Conservation (phyloP, 768 basidiomycete species). For the Hydnum rufescens region DNA sequence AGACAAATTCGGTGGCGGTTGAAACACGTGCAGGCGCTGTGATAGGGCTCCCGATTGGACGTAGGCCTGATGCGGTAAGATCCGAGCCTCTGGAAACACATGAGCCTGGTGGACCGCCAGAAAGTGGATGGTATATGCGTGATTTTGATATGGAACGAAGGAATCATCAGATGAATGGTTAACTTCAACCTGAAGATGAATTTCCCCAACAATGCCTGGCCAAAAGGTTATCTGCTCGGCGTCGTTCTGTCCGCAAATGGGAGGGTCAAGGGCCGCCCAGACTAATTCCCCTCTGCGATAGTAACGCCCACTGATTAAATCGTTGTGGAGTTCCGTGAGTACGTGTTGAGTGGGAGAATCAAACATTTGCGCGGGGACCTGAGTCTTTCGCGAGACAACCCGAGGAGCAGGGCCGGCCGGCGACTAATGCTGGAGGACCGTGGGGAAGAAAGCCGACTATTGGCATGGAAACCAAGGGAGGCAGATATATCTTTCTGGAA, state of each 20-base stretch:
- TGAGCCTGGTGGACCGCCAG: constrained; percentile 34
- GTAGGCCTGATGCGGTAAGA: constrained; percentile 61
- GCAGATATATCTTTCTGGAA: not conserved
- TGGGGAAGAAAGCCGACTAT: not conserved
- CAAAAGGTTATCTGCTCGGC: constrained; percentile 3
- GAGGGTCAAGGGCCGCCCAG: constrained; percentile 1
- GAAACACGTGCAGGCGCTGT: constrained; percentile 19
- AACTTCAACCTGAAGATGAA: constrained; percentile 30
- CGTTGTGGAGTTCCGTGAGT: not conserved
- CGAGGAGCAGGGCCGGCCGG: not conserved
- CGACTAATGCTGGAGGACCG: not conserved
- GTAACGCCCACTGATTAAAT: not conserved
- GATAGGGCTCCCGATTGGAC: constrained; percentile 34
- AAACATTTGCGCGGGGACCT: not conserved
- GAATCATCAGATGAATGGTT: no score
- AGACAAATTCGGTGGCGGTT: not conserved
- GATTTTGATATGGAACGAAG: no score
- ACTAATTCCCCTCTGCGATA: constrained; percentile 5
- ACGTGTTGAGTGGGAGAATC: not conserved
- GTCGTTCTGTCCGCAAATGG: not conserved
- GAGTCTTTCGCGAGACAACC: not conserved
- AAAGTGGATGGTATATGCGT: constrained; percentile 46
- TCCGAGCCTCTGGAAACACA: constrained; percentile 31
- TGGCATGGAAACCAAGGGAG: not conserved
- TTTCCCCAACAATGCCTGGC: not conserved